Evolutionary conservation across 2,329 filamentous ascomycete species (phyloP).

Genomic region (Cladophialophora yegresii): DNA sequence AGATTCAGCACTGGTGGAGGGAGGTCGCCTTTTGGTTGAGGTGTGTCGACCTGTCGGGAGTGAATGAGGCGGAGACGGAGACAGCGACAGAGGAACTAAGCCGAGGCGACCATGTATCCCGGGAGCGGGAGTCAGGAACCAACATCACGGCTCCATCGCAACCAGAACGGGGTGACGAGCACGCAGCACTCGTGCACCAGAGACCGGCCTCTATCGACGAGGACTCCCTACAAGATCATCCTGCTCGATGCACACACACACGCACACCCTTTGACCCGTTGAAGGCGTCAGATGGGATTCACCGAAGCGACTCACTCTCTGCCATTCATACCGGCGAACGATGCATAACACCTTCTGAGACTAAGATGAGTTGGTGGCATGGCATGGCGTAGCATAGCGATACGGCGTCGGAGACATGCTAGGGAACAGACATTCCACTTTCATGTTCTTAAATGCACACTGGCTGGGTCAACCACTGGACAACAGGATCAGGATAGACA

Average conservation of each 20-base stretch:
- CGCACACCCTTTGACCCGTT: neutral
- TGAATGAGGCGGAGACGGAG: neutral
- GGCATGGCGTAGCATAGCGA: slow-evolving; percentile 8
- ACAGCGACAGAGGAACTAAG: neutral
- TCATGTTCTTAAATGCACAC: neutral
- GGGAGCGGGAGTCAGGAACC: neutral
- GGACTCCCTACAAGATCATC: neutral
- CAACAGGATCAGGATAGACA: slow-evolving; percentile 1
- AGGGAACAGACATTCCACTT: neutral
- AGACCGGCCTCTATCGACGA: neutral
- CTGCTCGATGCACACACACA: neutral
- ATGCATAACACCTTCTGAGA: neutral
- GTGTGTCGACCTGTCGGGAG: neutral
- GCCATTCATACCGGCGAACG: neutral
- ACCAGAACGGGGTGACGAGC: neutral
- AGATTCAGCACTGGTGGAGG: slow-evolving; percentile 32
- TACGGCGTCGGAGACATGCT: neutral
- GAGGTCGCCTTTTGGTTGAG: slow-evolving; percentile 32
- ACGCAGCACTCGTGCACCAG: neutral
- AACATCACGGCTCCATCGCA: neutral
- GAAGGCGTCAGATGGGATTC: neutral
- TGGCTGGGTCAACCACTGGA: neutral
- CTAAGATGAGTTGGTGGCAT: neutral
- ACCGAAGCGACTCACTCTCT: neutral
- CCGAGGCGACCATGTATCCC: neutral